Percentiles rank a stretch among this genome's conserved stretches.
Evolutionary conservation across 2,329 filamentous ascomycete genomes (phyloP).

Genomic region (Penicillium polonicum): DNA sequence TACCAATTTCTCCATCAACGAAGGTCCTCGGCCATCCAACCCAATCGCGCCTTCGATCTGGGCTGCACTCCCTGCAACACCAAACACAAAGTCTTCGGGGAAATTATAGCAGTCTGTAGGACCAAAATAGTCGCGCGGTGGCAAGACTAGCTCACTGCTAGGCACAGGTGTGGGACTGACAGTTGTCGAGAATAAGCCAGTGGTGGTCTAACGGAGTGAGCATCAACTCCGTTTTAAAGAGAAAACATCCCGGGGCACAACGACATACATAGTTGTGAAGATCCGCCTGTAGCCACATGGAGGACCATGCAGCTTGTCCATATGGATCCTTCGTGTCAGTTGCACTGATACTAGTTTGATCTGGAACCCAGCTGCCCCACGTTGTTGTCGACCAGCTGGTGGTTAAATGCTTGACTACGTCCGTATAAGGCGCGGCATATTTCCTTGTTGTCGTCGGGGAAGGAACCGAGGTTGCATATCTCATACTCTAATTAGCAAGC

Average conservation of each 20-base stretch:
- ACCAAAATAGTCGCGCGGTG: constrained; percentile 53
- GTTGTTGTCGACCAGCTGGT: constrained; percentile 29
- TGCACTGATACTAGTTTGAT: constrained; percentile 26
- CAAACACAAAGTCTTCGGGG: constrained; percentile 45
- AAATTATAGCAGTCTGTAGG: constrained; percentile 38
- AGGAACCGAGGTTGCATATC: constrained; percentile 34
- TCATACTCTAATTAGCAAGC: constrained; percentile 13
- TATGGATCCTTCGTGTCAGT: constrained; percentile 33
- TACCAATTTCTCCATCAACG: constrained; percentile 41
- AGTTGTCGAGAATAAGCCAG: constrained; percentile 51
- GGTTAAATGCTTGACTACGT: constrained; percentile 26
- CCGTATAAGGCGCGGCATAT: constrained; percentile 30
- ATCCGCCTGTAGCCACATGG: constrained; percentile 33
- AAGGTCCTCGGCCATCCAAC: constrained; percentile 42
- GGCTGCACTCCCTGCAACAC: constrained; percentile 43
- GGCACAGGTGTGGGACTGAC: constrained; percentile 57
- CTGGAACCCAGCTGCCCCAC: constrained; percentile 39
- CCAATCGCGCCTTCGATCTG: constrained; percentile 48
- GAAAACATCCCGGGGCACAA: not conserved
- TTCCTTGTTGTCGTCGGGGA: constrained; percentile 30
- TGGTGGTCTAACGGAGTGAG: constrained; percentile 23
- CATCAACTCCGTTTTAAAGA: not conserved
- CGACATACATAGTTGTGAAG: constrained; percentile 31
- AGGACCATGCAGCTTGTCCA: constrained; percentile 40
- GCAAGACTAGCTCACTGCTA: constrained; percentile 55